Percentiles rank a stretch among this genome's conserved stretches.
Evolutionary conservation across 352 stramenopile genomes (phyloP).

Genomic region (Pythium utonaiense): DNA sequence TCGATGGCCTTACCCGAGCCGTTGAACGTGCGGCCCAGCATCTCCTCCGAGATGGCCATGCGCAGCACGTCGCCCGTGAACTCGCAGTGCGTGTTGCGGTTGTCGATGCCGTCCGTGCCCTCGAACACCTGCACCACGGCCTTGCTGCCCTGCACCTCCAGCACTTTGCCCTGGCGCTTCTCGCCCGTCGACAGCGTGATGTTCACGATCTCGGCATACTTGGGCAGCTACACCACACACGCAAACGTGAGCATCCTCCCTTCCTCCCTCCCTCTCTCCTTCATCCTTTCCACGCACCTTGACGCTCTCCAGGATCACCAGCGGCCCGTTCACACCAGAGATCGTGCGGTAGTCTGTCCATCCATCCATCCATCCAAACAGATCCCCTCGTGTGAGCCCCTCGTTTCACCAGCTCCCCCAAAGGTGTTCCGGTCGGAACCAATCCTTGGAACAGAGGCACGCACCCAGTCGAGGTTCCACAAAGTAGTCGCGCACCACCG

Average conservation of each 20-base stretch:
- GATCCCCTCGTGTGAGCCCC: not conserved
- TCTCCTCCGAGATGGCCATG: slow-evolving; percentile 99
- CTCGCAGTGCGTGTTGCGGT: slow-evolving; percentile 97
- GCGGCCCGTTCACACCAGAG: slow-evolving; percentile 96
- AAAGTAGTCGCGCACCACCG: slow-evolving; percentile 85
- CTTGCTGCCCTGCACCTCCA: slow-evolving; percentile 97
- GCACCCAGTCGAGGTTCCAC: slow-evolving; percentile 80
- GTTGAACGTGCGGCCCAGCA: slow-evolving; percentile 97
- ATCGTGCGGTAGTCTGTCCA: slow-evolving; percentile 94
- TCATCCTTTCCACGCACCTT: slow-evolving; percentile 74
- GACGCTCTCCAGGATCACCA: slow-evolving; percentile 99
- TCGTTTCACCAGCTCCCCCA: too few relatives aligned
- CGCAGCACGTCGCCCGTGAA: slow-evolving; percentile 99
- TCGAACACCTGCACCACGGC: slow-evolving; percentile 98
- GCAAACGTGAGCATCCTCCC: not conserved
- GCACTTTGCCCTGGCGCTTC: slow-evolving; percentile 90
- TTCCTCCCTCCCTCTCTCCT: not conserved
- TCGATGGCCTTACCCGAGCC: slow-evolving; percentile 98
- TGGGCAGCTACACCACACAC: slow-evolving; percentile 69
- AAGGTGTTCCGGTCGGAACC: not conserved
- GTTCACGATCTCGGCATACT: slow-evolving; percentile 99
- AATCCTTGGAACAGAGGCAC: slow-evolving; percentile 10
- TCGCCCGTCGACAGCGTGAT: slow-evolving; percentile 96
- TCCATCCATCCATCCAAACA: not conserved
- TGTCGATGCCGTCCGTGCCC: slow-evolving; percentile 98